Base-by-base conservation (phyloP, 352 stramenopile species). In the Hyaloperonospora brassicae region DNA sequence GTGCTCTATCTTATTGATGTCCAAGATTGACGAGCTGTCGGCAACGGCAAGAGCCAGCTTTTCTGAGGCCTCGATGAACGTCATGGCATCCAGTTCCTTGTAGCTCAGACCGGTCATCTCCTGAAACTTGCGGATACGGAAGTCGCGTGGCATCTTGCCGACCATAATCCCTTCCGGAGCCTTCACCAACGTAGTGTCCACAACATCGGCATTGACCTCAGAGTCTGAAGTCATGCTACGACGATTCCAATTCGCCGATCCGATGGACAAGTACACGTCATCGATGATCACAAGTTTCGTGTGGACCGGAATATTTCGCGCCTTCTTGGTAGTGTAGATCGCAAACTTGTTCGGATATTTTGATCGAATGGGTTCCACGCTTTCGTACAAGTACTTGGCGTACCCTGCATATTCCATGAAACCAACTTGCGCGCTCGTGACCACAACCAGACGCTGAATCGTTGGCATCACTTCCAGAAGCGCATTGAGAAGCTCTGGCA, bases 171-270 rank as follows among this genome's bases (percentile, higher is more conserved):
- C 43, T 10, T 68, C 57, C 0, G 41, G 46, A 0, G 43, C 31
- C 10, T 46, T 70, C 24, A 90, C 64, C 49, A 10, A 41, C 6
- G 63, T 45, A 14, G 38, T 50, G 41, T 84, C 76, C 11, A 86
- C 61, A 17, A 83, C 46, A 34, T 78, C 76, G 1, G 72, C 76
- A 2, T 62, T 72, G 31, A 85, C 64, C 54, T 87, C 72, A 47
- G 62, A 68, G 62, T 87, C 76, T 7, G 64, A 74, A 13, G 72
- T 85, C 57, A 64, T 64, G 23, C 52, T 64, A 6, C 57, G 57
- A 4, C 57, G 51, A 42, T 87, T 84, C 73, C 73, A 87, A 59
- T 87, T 87, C 22, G 59, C 62, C 0, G 72, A 84, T 8, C 72
- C 65, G 25, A 77, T 48, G 5, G 70, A 79, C 0, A 86, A 31